These are phyloP conservation scores for Phytophthora fragariae DNA, from an alignment of 352 stramenopile species.

Conservation along the genomic window DNA sequence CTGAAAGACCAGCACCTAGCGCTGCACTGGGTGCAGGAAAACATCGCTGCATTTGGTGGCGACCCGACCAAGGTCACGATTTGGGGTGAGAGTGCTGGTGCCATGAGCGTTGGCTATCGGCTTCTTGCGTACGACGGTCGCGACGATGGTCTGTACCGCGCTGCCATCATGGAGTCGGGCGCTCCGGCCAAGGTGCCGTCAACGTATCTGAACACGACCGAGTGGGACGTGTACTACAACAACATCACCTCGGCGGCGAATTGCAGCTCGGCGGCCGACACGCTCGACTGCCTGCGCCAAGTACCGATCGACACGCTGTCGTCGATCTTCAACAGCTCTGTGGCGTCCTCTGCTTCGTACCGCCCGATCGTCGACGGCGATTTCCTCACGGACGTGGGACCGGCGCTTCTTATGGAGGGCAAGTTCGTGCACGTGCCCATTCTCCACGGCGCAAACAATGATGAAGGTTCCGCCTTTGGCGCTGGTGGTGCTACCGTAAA, in stretches of 20 bases:
- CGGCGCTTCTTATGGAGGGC: conserved; percentile 28
- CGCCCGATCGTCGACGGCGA: conserved; percentile 39
- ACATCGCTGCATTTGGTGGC: conserved; percentile 30
- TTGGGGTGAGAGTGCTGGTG: conserved; percentile 54
- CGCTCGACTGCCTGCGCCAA: conserved; percentile 36
- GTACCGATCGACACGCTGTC: conserved; percentile 28
- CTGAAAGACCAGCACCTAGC: conserved; percentile 85
- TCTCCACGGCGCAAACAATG: conserved; percentile 37
- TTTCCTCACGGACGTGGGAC: conserved; percentile 16
- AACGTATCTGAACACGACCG: conserved; percentile 11
- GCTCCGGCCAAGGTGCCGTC: conserved; percentile 8
- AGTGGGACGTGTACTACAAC: conserved; percentile 37
- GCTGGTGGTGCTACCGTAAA: conserved; percentile 9
- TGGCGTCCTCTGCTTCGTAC: conserved; percentile 18
- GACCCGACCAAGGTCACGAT: conserved; percentile 29
- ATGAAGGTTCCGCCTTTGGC: conserved; percentile 36
- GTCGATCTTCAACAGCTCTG: conserved; percentile 34
- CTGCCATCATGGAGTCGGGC: conserved; percentile 37
- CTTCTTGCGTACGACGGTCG: conserved; percentile 36
- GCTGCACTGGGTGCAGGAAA: conserved; percentile 63
- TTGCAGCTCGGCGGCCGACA: conserved; percentile 29
- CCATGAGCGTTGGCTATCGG: conserved; percentile 31
- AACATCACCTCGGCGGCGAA: conserved; percentile 32
- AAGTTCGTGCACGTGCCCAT: conserved; percentile 44
- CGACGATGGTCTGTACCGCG: conserved; percentile 32